Conservation (phyloP, 1,139 yeast genomes). For the Blastobotrys capitulatus region DNA sequence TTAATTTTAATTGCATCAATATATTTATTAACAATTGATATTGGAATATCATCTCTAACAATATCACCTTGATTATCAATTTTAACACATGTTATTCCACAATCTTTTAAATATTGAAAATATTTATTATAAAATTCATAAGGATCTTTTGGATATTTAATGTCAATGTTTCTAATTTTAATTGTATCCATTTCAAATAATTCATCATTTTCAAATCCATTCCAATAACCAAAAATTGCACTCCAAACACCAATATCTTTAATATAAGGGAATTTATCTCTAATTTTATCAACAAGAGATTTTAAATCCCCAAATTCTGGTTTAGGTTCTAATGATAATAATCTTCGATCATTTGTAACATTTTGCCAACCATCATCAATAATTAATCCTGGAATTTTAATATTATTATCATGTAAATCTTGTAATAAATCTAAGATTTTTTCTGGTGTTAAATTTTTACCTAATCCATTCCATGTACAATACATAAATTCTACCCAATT, state of each 20-base stretch:
- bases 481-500: slow-evolving; percentile 25
- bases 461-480: slow-evolving; percentile 34
- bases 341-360: slow-evolving; percentile 21
- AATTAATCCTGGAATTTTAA: slow-evolving; percentile 24
- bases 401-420: slow-evolving; percentile 23
- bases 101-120: slow-evolving; percentile 22
- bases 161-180: slow-evolving; percentile 6
- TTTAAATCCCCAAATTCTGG: slow-evolving; percentile 27
- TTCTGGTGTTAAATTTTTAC: slow-evolving; percentile 22
- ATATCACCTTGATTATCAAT: slow-evolving; percentile 30
- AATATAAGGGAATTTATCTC: slow-evolving; percentile 27
- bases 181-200: slow-evolving; percentile 19
- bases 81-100: slow-evolving; percentile 29
- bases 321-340: slow-evolving; percentile 23
- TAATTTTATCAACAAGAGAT: slow-evolving; percentile 22
- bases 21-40: slow-evolving; percentile 9
- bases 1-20: slow-evolving; percentile 14
- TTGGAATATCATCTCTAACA: slow-evolving; percentile 19
- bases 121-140: slow-evolving; percentile 26
- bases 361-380: slow-evolving; percentile 35
- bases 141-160: slow-evolving; percentile 16
- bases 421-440: slow-evolving; percentile 22
- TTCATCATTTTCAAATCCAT: slow-evolving; percentile 27
- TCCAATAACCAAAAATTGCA: slow-evolving; percentile 32
- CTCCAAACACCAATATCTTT: slow-evolving; percentile 32